Percentiles rank a stretch among this genome's conserved stretches.
These are phyloP conservation scores for Radiomyces spectabilis DNA, from an alignment of 192 early-diverging fungal genomes.

Conservation along the genomic window DNA sequence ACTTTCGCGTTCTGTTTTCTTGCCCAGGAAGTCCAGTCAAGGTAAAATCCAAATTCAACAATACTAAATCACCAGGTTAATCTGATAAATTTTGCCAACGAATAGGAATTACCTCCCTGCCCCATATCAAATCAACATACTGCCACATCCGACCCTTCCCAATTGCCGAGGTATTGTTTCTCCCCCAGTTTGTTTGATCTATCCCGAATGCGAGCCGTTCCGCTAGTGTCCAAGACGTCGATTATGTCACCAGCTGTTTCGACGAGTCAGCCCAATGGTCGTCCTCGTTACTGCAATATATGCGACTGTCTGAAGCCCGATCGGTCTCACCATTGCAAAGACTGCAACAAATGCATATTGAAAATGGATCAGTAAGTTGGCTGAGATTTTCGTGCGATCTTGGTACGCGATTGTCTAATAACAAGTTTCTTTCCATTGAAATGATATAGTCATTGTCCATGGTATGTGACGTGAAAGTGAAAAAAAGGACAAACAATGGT, in stretches of 20 bases:
- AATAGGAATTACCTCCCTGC: too few species aligned
- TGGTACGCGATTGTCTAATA: neutral
- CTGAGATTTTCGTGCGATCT: neutral
- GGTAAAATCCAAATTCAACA: neutral
- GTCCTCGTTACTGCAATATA: constrained; percentile 11
- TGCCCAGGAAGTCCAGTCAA: constrained; percentile 5
- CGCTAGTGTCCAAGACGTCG: too few species aligned
- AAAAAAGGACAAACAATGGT: neutral
- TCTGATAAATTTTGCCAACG: too few species aligned
- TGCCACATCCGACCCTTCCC: too few species aligned
- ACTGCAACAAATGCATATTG: constrained; percentile 38
- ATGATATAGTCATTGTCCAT: constrained; percentile 22
- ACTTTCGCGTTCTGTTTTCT: neutral
- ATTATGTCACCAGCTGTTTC: too few species aligned
- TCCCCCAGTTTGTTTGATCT: constrained; percentile 2
- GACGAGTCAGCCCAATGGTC: constrained; percentile 1
- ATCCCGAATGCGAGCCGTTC: neutral
- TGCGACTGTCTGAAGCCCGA: constrained; percentile 33
- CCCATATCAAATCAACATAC: too few species aligned
- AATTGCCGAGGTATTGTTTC: too few species aligned
- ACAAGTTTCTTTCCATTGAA: neutral
- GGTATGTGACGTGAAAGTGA: neutral
- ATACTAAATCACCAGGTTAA: too few species aligned
- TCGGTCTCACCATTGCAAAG: constrained; percentile 42
- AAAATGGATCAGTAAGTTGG: constrained; percentile 50